Percentiles rank a stretch among this genome's conserved stretches.
These are phyloP conservation scores for Chaetomium sp. DNA, from an alignment of 2,329 filamentous ascomycete genomes.

Conservation along the genomic window DNA sequence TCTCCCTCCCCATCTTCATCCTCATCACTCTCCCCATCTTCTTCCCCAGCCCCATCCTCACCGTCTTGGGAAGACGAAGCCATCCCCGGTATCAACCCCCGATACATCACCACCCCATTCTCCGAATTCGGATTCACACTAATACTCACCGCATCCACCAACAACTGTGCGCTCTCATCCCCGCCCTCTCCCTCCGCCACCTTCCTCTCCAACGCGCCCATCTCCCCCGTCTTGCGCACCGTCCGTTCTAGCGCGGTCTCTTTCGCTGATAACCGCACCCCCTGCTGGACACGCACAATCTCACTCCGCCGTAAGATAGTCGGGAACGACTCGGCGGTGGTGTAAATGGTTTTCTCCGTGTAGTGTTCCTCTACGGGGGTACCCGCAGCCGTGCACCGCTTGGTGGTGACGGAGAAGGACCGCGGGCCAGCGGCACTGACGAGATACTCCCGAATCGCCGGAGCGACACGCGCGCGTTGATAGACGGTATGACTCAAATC, in stretches of 20 bases:
- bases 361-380: constrained; percentile 61
- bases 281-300: constrained; percentile 58
- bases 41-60: constrained; percentile 35
- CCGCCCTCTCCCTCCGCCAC: constrained; percentile 58
- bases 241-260: constrained; percentile 90
- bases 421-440: constrained; percentile 66
- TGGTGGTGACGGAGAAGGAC: constrained; percentile 69
- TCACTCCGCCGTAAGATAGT: constrained; percentile 86
- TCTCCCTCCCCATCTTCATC: constrained; percentile 35
- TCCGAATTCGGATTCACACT: constrained; percentile 69
- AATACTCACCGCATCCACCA: constrained; percentile 70
- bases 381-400: constrained; percentile 57
- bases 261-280: constrained; percentile 62
- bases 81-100: constrained; percentile 59
- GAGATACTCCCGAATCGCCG: constrained; percentile 79
- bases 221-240: constrained; percentile 81
- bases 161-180: constrained; percentile 57
- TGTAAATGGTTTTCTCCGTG: constrained; percentile 79
- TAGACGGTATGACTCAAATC: constrained; percentile 78
- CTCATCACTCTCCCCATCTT: no score
- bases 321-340: constrained; percentile 78
- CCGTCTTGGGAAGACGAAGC: constrained; percentile 32
- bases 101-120: constrained; percentile 73
- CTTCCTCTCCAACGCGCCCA: constrained; percentile 68
- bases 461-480: constrained; percentile 77